Conservation (phyloP, 805 yeast genomes). For the Barnettozyma californica region DNA sequence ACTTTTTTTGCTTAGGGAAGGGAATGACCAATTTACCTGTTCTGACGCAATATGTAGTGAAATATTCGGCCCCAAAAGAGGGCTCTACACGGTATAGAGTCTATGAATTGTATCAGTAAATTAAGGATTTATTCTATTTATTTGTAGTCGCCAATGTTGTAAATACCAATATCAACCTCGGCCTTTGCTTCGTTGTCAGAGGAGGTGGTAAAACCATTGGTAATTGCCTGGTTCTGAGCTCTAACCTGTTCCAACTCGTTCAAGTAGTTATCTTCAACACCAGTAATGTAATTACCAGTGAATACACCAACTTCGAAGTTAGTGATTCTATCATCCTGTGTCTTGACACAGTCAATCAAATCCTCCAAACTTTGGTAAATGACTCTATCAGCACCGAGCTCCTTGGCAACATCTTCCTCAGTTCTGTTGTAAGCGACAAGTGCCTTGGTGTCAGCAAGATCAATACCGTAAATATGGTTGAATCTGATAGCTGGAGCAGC, state of each 20-base stretch:
- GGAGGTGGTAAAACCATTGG: constrained; percentile 33
- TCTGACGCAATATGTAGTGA: no score
- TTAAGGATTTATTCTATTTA: not conserved
- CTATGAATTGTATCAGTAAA: no score
- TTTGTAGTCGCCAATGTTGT: constrained; percentile 51
- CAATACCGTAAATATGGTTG: constrained; percentile 97
- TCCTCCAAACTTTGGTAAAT: constrained; percentile 85
- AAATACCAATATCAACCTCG: constrained; percentile 62
- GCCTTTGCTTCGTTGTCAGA: constrained; percentile 66
- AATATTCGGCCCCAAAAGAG: no score
- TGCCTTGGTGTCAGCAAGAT: constrained; percentile 91
- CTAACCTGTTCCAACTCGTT: constrained; percentile 78
- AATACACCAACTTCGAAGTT: constrained; percentile 95
- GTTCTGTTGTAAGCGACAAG: constrained; percentile 80
- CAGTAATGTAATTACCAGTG: constrained; percentile 93
- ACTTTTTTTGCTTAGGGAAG: no score
- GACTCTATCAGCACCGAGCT: constrained; percentile 85
- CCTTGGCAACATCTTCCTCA: constrained; percentile 69
- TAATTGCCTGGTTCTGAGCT: constrained; percentile 63
- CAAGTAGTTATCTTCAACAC: constrained; percentile 78
- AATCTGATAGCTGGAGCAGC: constrained; percentile 97
- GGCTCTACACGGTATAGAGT: no score
- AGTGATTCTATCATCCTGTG: constrained; percentile 37
- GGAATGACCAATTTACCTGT: no score
- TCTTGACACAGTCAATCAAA: constrained; percentile 70